Evolutionary conservation across 768 basidiomycete species (phyloP).

Genomic region (Podaxis pistillaris): DNA sequence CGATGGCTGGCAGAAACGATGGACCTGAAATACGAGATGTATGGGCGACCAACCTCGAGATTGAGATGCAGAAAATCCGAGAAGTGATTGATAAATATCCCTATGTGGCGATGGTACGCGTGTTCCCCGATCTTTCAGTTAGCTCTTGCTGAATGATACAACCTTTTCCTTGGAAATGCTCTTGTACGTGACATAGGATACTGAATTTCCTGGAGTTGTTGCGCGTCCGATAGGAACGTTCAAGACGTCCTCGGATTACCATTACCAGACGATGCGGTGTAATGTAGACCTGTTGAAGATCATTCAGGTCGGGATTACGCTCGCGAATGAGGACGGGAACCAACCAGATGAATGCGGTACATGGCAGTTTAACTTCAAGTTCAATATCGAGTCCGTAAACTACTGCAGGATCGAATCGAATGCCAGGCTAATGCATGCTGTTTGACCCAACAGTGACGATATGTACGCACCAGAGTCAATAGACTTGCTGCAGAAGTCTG

Average conservation of each 20-base stretch:
- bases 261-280: conserved; percentile 99
- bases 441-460: conserved; percentile 66
- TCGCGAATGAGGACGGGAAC: conserved; percentile 93
- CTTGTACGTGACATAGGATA: conserved; percentile 62
- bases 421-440: not conserved
- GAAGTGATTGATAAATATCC: conserved; percentile 88
- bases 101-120: conserved; percentile 88
- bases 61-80: conserved; percentile 87
- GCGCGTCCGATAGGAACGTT: conserved; percentile 95
- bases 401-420: not conserved
- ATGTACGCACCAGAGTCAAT: conserved; percentile 99
- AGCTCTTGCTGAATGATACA: not conserved
- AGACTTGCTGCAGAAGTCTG: conserved; percentile 90
- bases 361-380: conserved; percentile 99
- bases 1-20: conserved; percentile 12
- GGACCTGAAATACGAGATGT: conserved; percentile 75
- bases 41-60: conserved; percentile 91
- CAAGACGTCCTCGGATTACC: conserved; percentile 96
- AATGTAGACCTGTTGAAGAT: conserved; percentile 98
- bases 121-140: conserved; percentile 20
- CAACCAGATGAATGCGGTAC: conserved; percentile 87
- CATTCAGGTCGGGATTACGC: conserved; percentile 94
- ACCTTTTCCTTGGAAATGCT: conserved; percentile 21
- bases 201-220: conserved; percentile 98
- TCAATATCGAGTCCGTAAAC: conserved; percentile 64